phyloP scores from a whole-genome alignment of 2,329 filamentous ascomycete species.

The Stachybotrys chartarum region DNA sequence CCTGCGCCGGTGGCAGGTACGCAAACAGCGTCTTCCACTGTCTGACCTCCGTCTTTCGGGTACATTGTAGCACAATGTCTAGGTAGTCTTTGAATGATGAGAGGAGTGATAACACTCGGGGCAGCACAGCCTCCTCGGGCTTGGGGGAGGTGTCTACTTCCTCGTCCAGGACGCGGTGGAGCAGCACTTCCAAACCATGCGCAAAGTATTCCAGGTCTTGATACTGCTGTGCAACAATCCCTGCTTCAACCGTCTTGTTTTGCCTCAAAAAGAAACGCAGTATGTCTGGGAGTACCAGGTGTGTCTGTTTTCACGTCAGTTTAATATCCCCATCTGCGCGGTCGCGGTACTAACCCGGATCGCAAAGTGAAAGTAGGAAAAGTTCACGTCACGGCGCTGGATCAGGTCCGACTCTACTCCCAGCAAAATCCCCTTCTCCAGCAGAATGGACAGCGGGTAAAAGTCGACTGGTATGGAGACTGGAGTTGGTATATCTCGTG shows the following conservation, averaged over 20 bases:
- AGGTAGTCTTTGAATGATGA: slow-evolving; percentile 80
- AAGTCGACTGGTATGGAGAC: slow-evolving; percentile 86
- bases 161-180: slow-evolving; percentile 90
- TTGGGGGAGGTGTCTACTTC: slow-evolving; percentile 70
- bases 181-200: slow-evolving; percentile 83
- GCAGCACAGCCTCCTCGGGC: slow-evolving; percentile 57
- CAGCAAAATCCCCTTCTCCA: slow-evolving; percentile 85
- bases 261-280: slow-evolving; percentile 71
- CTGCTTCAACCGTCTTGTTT: slow-evolving; percentile 71
- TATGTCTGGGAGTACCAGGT: slow-evolving; percentile 85
- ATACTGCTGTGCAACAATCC: slow-evolving; percentile 78
- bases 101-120: slow-evolving; percentile 54
- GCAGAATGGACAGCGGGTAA: slow-evolving; percentile 79
- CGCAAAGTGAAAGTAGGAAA: slow-evolving; percentile 81
- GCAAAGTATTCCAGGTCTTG: slow-evolving; percentile 84
- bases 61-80: slow-evolving; percentile 94
- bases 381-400: slow-evolving; percentile 86
- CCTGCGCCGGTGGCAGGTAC: slow-evolving; percentile 81
- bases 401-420: slow-evolving; percentile 89
- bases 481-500: slow-evolving; percentile 64
- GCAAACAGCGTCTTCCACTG: slow-evolving; percentile 93
- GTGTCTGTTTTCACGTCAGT: slow-evolving; percentile 51
- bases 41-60: slow-evolving; percentile 89
- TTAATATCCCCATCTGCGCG: neutral
- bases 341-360: slow-evolving; percentile 60